phyloP scores from a whole-genome alignment of 208 protist genomes.

The Zelonia costaricensis region DNA sequence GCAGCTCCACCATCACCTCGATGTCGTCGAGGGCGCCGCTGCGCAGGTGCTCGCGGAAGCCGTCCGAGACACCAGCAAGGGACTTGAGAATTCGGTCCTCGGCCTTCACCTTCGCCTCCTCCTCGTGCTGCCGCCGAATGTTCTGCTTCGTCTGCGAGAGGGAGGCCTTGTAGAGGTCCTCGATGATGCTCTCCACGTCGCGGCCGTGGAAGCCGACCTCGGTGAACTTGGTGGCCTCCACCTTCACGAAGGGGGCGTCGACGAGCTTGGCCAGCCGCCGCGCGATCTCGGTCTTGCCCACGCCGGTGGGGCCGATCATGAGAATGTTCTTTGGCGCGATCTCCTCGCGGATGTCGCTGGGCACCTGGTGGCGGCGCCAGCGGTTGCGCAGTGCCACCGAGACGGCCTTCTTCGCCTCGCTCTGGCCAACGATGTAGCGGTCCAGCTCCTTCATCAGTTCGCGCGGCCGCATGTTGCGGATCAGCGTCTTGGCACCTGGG shows the following conservation, averaged over 20 bases:
- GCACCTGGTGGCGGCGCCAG: conserved; percentile 93
- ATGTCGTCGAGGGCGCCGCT: conserved; percentile 92
- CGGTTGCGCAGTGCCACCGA: conserved; percentile 96
- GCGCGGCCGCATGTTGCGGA: conserved; percentile 90
- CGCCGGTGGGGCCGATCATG: conserved; percentile 95
- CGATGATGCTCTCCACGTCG: conserved; percentile 97
- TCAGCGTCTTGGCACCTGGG: conserved; percentile 39
- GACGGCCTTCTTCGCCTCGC: conserved; percentile 97
- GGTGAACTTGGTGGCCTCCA: conserved; percentile 99
- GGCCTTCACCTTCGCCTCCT: conserved; percentile 74
- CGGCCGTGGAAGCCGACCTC: conserved; percentile 97
- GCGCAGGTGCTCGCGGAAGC: conserved; percentile 94
- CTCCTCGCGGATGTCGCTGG: conserved; percentile 89
- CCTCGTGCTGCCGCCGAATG: conserved; percentile 88
- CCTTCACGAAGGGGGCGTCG: conserved; percentile 98
- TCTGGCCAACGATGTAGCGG: conserved; percentile 97
- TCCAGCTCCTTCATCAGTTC: conserved; percentile 96
- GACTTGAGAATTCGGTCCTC: conserved; percentile 91
- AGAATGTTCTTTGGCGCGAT: conserved; percentile 96
- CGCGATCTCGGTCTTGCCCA: conserved; percentile 97
- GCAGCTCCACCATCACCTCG: conserved; percentile 91
- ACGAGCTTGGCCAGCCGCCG: conserved; percentile 96
- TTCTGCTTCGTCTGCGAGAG: conserved; percentile 93
- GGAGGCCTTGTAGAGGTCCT: conserved; percentile 95
- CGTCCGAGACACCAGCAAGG: conserved; percentile 87